Conservation (phyloP, 805 yeast species). For the Ogataea polymorpha region DNA sequence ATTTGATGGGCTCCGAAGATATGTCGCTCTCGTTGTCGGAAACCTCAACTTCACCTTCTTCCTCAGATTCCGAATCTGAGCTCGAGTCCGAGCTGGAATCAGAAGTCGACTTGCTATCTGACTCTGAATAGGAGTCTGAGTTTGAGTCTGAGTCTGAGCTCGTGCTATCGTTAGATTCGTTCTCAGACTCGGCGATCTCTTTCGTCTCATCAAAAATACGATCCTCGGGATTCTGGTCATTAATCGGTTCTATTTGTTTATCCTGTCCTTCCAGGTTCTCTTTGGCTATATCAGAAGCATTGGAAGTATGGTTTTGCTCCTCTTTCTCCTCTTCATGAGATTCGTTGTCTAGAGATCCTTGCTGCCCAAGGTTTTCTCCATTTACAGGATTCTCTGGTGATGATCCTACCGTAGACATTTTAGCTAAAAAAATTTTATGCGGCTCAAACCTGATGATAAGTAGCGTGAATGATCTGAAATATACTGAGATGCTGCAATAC, state of each 20-base stretch:
- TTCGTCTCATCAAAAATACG: constrained; percentile 21
- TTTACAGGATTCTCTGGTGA: too few relatives aligned
- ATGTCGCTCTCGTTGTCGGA: constrained; percentile 38
- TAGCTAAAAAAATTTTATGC: constrained; percentile 6
- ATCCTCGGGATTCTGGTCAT: background rate
- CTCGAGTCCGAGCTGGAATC: constrained; percentile 11
- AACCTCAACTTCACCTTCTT: constrained; percentile 24
- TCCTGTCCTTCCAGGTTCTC: background rate
- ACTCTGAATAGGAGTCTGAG: constrained; percentile 23
- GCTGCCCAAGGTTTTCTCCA: too few relatives aligned
- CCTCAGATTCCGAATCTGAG: constrained; percentile 24
- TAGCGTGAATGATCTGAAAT: background rate
- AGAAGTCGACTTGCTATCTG: constrained; percentile 21
- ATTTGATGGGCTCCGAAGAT: constrained; percentile 62
- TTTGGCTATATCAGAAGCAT: too few relatives aligned
- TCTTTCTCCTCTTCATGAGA: too few relatives aligned
- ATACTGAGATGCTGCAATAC: background rate
- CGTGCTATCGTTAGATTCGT: constrained; percentile 23
- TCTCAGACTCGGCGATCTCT: constrained; percentile 21
- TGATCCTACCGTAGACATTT: background rate
- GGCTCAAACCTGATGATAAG: constrained; percentile 1
- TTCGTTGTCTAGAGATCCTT: too few relatives aligned
- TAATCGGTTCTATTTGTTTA: background rate
- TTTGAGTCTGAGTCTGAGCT: constrained; percentile 16
- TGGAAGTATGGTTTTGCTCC: too few relatives aligned